Conservation (phyloP, 768 basidiomycete genomes). For the Suillus decipiens region DNA sequence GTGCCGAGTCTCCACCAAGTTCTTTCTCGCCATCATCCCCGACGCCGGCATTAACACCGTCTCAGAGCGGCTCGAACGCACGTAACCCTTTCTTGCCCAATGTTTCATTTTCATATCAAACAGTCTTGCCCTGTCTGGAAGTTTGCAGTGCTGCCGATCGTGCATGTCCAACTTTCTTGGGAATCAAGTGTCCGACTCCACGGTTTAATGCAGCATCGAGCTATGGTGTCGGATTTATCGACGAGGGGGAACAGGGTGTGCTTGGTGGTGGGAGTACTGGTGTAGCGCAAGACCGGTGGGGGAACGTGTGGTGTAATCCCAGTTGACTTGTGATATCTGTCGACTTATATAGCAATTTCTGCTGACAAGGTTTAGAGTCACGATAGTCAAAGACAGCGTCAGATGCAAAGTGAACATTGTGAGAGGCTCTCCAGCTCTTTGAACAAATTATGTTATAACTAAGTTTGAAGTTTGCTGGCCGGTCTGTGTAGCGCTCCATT, state of each 20-base stretch:
- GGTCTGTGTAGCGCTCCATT: too few relatives aligned
- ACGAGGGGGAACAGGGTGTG: conserved; percentile 49
- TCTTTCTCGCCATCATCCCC: conserved; percentile 34
- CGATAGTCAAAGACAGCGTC: not conserved
- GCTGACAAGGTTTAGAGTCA: not conserved
- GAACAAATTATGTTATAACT: too few relatives aligned
- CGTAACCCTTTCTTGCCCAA: conserved; percentile 53
- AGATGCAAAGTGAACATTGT: not conserved
- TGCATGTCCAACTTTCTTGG: conserved; percentile 73
- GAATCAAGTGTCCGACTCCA: conserved; percentile 65
- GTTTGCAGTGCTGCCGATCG: conserved; percentile 72
- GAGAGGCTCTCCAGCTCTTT: not conserved
- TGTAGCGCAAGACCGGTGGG: conserved; percentile 61
- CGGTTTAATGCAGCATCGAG: conserved; percentile 64
- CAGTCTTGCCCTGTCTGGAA: conserved; percentile 79
- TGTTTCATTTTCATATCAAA: conserved; percentile 48
- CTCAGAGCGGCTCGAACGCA: conserved; percentile 39
- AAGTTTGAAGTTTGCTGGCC: too few relatives aligned
- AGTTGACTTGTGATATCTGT: conserved; percentile 11
- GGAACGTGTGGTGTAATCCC: conserved; percentile 78
- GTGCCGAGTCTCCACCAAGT: conserved; percentile 52
- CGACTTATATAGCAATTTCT: not conserved
- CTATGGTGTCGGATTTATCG: conserved; percentile 78
- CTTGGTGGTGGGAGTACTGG: conserved; percentile 54
- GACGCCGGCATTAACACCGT: conserved; percentile 51